phyloP scores from a whole-genome alignment of 1,284 basidiomycete species.

The Ceratobasidium sp. region DNA sequence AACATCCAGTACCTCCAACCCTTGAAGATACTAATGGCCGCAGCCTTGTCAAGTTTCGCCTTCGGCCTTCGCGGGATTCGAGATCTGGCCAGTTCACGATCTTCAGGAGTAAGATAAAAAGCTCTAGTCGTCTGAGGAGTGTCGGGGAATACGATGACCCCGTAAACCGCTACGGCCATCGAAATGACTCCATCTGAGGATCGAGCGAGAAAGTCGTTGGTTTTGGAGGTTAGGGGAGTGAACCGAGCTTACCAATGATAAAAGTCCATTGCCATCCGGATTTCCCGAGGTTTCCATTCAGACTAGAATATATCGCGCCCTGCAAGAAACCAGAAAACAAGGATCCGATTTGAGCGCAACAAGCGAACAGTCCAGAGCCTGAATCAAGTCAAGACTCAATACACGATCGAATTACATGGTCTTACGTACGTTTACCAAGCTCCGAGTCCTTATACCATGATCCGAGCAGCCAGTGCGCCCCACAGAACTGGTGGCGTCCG shows the following conservation, averaged over 20 bases:
- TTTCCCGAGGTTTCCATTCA: conserved; percentile 37
- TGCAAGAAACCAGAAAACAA: conserved; percentile 42
- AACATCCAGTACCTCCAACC: conserved; percentile 46
- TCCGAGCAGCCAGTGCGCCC: conserved; percentile 36
- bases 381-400: not conserved
- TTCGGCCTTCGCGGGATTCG: conserved; percentile 9
- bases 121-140: conserved; percentile 75
- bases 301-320: conserved; percentile 36
- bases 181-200: conserved; percentile 75
- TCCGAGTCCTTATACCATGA: conserved; percentile 44
- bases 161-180: conserved; percentile 78
- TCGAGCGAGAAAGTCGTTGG: too few relatives aligned
- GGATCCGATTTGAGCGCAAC: conserved; percentile 39
- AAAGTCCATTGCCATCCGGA: conserved; percentile 44
- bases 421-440: conserved; percentile 35
- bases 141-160: conserved; percentile 80
- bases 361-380: conserved; percentile 39
- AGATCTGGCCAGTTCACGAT: conserved; percentile 21
- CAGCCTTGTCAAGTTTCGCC: conserved; percentile 14
- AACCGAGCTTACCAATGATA: conserved; percentile 24
- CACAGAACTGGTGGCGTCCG: conserved; percentile 23
- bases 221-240: too few relatives aligned
- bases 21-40: conserved; percentile 15
- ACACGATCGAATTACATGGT: not conserved
- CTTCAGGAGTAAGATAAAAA: conserved; percentile 70